Base-by-base conservation (phyloP, 805 yeast species). In the Myxozyma monticola region DNA sequence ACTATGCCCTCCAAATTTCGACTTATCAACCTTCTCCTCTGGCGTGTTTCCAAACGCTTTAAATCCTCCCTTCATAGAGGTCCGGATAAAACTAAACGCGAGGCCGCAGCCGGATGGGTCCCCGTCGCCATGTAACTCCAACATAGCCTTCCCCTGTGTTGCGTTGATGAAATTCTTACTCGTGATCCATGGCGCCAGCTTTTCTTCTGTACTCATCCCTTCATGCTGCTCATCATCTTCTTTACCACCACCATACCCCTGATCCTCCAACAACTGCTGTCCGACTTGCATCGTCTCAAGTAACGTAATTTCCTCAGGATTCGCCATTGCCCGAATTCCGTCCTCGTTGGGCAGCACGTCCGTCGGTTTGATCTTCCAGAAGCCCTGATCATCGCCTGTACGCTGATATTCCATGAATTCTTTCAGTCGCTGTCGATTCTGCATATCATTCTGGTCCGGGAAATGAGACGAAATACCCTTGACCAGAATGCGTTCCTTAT, bases 321-420 rank as follows among this genome's bases (percentile, higher is more conserved):
- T 73, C 26, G 93, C 85, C 84, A 93, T 80, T n/a, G 83, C 72
- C 53, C 91, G 75, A 1, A 87, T 81, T 39, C 80, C 83, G 35
- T 85, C 93, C 63, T 84, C 89, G 35, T 73, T 77, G 1, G 96
- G 93, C 9, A 90, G 73, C 1, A 77, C 74, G 39, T 81, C 85
- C 2, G 74, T 71, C 1, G 78, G 75, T 62, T 88, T 88, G 50
- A 93, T 75, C 63, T 89, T 91, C 99, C 99, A 93, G 62, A 73
- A 85, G 0, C 97, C 96, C 60, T 89, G 96, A 67, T 90, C 97
- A 6, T 84, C 88, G 10, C 98, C 98, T 33, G 84, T 81, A 61
- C 97, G 76, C 70, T 91, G 97, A 62, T 87, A 93, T 62, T 90
- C 97, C 99, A 93, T 93, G 62, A 93, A 93, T 70, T 93, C 99